A percentile compares a stretch with the other conserved stretches of the same genome.
Conservation (phyloP, 1,284 basidiomycete species). For the Chondrostereum purpureum region DNA sequence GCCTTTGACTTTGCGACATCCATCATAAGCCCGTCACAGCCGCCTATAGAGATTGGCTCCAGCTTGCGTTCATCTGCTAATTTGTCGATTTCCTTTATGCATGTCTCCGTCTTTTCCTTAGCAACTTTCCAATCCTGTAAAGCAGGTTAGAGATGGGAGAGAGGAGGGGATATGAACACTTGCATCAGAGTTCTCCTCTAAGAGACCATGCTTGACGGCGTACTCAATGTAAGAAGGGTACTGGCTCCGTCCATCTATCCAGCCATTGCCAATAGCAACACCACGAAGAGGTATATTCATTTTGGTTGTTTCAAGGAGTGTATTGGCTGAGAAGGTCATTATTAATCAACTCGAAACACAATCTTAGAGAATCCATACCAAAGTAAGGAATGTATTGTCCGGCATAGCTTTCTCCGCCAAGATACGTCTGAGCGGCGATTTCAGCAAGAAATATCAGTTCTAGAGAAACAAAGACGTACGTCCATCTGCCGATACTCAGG, state of each 20-base stretch:
- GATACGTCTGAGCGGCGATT: slow-evolving; percentile 61
- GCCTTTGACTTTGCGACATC: slow-evolving; percentile 55
- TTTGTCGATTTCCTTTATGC: slow-evolving; percentile 35
- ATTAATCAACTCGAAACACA: slow-evolving; percentile 2
- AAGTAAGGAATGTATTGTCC: slow-evolving; percentile 99
- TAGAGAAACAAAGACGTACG: slow-evolving; percentile 43
- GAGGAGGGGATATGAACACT: slow-evolving; percentile 16
- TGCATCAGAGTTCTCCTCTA: slow-evolving; percentile 71
- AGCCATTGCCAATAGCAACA: slow-evolving; percentile 92
- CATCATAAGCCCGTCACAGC: slow-evolving; percentile 65
- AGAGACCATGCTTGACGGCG: slow-evolving; percentile 72
- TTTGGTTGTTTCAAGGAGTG: slow-evolving; percentile 58
- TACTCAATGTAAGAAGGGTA: slow-evolving; percentile 91
- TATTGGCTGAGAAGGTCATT: slow-evolving; percentile 52
- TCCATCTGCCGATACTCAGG: slow-evolving; percentile 84
- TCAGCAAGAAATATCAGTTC: slow-evolving; percentile 11
- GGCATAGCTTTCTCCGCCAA: slow-evolving; percentile 93
- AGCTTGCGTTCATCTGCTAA: slow-evolving; percentile 37
- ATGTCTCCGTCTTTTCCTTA: slow-evolving; percentile 59
- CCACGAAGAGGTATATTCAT: slow-evolving; percentile 64
- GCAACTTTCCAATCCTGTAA: slow-evolving; percentile 43
- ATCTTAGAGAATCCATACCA: slow-evolving; percentile 35
- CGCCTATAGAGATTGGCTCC: slow-evolving; percentile 58
- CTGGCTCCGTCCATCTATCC: slow-evolving; percentile 88
- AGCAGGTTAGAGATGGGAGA: neutral